These are phyloP conservation scores for Prillingera fragicola DNA, from an alignment of 1,284 basidiomycete species.

Conservation along the genomic window DNA sequence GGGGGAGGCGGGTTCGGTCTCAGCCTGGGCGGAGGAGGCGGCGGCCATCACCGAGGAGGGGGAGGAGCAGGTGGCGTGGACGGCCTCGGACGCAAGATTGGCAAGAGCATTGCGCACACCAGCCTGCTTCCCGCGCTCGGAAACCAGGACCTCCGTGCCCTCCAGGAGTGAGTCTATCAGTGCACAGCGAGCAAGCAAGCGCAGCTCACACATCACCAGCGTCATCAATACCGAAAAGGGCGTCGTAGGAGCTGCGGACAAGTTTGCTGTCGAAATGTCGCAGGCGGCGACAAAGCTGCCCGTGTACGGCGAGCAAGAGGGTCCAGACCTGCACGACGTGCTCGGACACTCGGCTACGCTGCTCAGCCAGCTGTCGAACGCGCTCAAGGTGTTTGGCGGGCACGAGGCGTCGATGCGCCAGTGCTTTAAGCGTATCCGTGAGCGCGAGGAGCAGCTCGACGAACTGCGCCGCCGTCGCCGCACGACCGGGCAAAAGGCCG, in stretches of 20 bases:
- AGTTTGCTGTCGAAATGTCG: constrained; percentile 58
- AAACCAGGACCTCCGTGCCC: constrained; percentile 70
- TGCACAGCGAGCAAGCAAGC: neutral
- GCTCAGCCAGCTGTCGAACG: constrained; percentile 63
- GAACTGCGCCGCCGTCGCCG: constrained; percentile 68
- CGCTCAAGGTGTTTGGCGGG: constrained; percentile 65
- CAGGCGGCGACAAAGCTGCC: constrained; percentile 71
- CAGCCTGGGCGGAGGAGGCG: constrained; percentile 11
- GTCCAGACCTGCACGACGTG: constrained; percentile 75
- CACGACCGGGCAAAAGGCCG: constrained; percentile 64
- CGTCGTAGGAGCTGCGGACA: constrained; percentile 64
- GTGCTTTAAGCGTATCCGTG: constrained; percentile 57
- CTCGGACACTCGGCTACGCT: constrained; percentile 67
- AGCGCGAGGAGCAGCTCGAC: constrained; percentile 76
- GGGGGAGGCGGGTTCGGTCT: neutral
- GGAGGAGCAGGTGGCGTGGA: constrained; percentile 18
- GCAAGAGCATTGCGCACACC: constrained; percentile 42
- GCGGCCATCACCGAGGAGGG: too few species aligned
- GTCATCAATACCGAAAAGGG: constrained; percentile 83
- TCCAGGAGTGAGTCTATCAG: constrained; percentile 59
- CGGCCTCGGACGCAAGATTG: constrained; percentile 35
- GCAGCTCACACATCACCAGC: constrained; percentile 55
- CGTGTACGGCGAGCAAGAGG: constrained; percentile 75
- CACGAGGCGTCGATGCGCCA: constrained; percentile 69
- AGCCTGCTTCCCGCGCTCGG: constrained; percentile 62